Evolutionary conservation across 768 basidiomycete genomes (phyloP).

Genomic region (Lactarius hengduanensis): DNA sequence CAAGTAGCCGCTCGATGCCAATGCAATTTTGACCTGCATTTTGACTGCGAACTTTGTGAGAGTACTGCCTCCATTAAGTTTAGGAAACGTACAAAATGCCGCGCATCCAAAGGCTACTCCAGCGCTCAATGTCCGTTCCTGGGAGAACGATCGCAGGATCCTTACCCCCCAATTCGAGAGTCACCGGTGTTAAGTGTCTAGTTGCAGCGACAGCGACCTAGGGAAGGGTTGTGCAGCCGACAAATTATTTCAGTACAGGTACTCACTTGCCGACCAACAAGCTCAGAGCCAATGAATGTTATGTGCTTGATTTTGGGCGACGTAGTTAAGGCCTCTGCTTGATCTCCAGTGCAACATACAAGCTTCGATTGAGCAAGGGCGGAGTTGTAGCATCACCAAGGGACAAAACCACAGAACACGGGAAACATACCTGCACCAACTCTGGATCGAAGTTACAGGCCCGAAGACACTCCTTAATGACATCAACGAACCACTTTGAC

Average conservation of each 20-base stretch:
- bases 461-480: conserved; percentile 70
- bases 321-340: conserved; percentile 78
- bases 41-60: conserved; percentile 53
- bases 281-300: conserved; percentile 87
- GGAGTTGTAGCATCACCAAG: neutral
- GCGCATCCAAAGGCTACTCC: conserved; percentile 82
- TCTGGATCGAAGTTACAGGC: conserved; percentile 82
- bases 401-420: neutral
- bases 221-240: conserved; percentile 4
- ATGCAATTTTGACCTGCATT: conserved; percentile 97
- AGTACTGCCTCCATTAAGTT: neutral
- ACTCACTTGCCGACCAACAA: conserved; percentile 67
- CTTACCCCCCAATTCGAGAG: conserved; percentile 92
- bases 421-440: conserved; percentile 68
- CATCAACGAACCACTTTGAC: conserved; percentile 76
- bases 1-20: conserved; percentile 90
- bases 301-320: conserved; percentile 86
- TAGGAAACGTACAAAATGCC: conserved; percentile 74
- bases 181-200: conserved; percentile 84
- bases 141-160: conserved; percentile 91
- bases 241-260: conserved; percentile 21
- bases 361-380: conserved; percentile 42
- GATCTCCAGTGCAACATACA: conserved; percentile 85
- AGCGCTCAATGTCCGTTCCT: conserved; percentile 76
- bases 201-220: conserved; percentile 85